Evolutionary conservation across 2,329 filamentous ascomycete genomes (phyloP).

Genomic region (Zelopaecilomyces penicillatus): DNA sequence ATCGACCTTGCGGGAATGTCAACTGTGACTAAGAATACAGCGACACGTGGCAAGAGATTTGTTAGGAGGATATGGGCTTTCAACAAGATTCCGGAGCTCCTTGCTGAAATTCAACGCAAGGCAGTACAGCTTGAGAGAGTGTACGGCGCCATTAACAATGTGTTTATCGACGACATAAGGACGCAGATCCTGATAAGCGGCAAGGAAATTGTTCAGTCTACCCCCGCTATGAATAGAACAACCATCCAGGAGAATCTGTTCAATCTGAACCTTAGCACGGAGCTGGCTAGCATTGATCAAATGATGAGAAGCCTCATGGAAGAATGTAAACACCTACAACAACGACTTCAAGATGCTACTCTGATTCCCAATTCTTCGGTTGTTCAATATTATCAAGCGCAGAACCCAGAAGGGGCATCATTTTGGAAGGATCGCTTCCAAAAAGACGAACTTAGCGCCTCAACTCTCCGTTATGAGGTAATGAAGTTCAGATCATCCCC

Average conservation of each 20-base stretch:
- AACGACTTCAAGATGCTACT: constrained; percentile 8
- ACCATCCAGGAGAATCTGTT: constrained; percentile 4
- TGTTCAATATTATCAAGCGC: constrained; percentile 8
- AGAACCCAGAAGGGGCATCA: constrained; percentile 9
- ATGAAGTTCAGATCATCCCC: background rate
- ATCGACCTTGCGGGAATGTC: constrained; percentile 7
- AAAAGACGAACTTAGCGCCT: constrained; percentile 7
- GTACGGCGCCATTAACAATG: constrained; percentile 8
- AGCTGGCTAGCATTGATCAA: constrained; percentile 10
- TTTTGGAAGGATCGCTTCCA: constrained; percentile 11
- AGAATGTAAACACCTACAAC: constrained; percentile 9
- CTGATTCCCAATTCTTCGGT: constrained; percentile 7
- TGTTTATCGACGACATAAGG: constrained; percentile 9
- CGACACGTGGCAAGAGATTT: constrained; percentile 5
- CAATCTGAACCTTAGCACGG: constrained; percentile 7
- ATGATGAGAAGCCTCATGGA: constrained; percentile 9
- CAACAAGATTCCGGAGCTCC: constrained; percentile 9
- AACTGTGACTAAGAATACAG: constrained; percentile 4
- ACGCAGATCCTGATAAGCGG: constrained; percentile 4
- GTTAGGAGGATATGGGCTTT: constrained; percentile 7
- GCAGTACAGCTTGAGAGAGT: constrained; percentile 9
- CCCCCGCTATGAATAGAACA: background rate
- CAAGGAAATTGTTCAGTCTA: constrained; percentile 7
- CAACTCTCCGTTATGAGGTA: constrained; percentile 9
- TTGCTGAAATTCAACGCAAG: constrained; percentile 10